These are phyloP conservation scores for Aristolochia fimbriata DNA, from an alignment of 164 flowering plant species.

Conservation along the genomic window DNA sequence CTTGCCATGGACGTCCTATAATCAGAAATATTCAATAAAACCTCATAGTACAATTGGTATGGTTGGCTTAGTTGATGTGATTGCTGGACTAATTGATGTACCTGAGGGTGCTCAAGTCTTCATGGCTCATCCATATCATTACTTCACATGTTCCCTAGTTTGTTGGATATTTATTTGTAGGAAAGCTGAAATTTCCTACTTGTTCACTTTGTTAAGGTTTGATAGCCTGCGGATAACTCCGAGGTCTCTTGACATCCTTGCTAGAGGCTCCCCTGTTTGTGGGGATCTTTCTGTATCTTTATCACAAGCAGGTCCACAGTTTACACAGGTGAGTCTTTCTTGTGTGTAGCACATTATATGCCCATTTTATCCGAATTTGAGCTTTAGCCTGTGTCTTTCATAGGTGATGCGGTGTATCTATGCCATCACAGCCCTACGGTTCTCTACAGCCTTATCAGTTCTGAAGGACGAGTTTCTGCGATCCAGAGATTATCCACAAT, in stretches of 20 bases:
- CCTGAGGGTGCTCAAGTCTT: no score
- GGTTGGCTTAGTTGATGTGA: no score
- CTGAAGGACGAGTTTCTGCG: slow-evolving; percentile 93
- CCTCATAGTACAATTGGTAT: no score
- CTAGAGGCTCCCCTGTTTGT: slow-evolving; percentile 91
- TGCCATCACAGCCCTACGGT: slow-evolving; percentile 89
- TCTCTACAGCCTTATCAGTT: slow-evolving; percentile 91
- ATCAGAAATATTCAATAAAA: no score
- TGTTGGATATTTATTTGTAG: no score
- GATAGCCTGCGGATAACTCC: slow-evolving; percentile 96
- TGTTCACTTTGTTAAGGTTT: slow-evolving; percentile 45
- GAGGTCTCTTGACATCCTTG: slow-evolving; percentile 94
- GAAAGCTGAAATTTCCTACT: not conserved
- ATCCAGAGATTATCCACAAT: slow-evolving; percentile 96
- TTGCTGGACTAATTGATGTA: no score
- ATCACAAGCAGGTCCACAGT: slow-evolving; percentile 97
- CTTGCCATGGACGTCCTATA: no score
- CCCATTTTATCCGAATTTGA: no score
- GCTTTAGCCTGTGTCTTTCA: not conserved
- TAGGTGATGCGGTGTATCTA: slow-evolving; percentile 87
- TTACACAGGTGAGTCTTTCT: slow-evolving; percentile 63
- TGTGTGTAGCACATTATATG: no score
- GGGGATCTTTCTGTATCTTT: slow-evolving; percentile 98
- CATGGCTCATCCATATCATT: no score
- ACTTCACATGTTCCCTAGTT: no score